phyloP scores from a whole-genome alignment of 345 rosid genomes.

The Aquilaria yunnanensis region DNA sequence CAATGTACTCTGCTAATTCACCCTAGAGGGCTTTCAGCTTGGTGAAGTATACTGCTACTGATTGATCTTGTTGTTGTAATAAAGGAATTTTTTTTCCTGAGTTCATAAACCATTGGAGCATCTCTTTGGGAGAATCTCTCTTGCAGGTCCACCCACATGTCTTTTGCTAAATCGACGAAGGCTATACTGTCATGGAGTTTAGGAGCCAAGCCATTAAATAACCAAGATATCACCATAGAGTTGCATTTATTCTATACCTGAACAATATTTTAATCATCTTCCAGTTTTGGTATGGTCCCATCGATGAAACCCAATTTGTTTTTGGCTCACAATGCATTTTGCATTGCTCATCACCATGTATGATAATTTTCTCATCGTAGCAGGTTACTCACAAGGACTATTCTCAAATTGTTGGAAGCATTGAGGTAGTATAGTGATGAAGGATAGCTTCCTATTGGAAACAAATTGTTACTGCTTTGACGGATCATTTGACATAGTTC shows the following conservation, averaged over 20 bases:
- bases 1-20: neutral
- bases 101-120: slow-evolving; percentile 2
- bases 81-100: neutral
- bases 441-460: no score
- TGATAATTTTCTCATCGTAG: neutral
- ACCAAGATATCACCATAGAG: neutral
- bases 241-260: neutral
- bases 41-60: neutral
- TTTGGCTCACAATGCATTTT: neutral
- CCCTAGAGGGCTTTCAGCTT: slow-evolving; percentile 9
- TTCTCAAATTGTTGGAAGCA: neutral
- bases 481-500: no score
- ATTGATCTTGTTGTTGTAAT: neutral
- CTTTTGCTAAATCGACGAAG: neutral
- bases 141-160: slow-evolving; percentile 6
- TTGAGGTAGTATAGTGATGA: neutral
- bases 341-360: neutral
- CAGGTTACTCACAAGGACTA: neutral
- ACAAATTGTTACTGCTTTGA: no score
- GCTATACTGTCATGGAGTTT: neutral
- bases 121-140: slow-evolving; percentile 6
- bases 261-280: neutral
- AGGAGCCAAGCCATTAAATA: neutral
- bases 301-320: neutral
- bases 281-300: neutral